A percentile compares a stretch with the other conserved stretches of the same genome.
Conservation (phyloP, 148 eudicot species). For the Nepenthes mirabilis region DNA sequence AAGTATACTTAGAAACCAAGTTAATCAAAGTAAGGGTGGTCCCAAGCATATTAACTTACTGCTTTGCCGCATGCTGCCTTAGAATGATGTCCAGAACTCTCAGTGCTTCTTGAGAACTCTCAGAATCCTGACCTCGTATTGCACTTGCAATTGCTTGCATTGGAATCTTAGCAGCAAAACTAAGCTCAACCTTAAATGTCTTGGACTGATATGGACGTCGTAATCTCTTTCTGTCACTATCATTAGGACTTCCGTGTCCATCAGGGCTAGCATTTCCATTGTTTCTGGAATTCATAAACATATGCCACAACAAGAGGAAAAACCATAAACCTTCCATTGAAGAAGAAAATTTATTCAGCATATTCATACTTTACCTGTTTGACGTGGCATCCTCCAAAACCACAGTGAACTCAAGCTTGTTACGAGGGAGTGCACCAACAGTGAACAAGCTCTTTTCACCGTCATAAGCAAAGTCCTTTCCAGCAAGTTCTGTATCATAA, state of each 20-base stretch:
- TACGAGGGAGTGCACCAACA: slow-evolving; percentile 70
- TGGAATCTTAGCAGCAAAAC: slow-evolving; percentile 89
- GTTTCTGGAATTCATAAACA: slow-evolving; percentile 24
- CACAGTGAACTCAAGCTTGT: slow-evolving; percentile 74
- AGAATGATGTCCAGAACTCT: slow-evolving; percentile 82
- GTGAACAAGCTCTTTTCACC: slow-evolving; percentile 95
- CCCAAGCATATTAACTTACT: slow-evolving; percentile 25
- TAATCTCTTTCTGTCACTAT: slow-evolving; percentile 46
- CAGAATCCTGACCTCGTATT: slow-evolving; percentile 76
- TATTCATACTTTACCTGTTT: slow-evolving; percentile 27
- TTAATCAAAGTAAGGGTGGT: too few species aligned
- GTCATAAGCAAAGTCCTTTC: slow-evolving; percentile 84
- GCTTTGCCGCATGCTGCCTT: slow-evolving; percentile 93
- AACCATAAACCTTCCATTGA: not conserved
- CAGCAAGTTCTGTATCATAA: slow-evolving; percentile 63
- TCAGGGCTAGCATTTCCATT: slow-evolving; percentile 25
- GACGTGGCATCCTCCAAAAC: slow-evolving; percentile 66
- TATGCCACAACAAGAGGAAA: not conserved
- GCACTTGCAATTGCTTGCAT: slow-evolving; percentile 93
- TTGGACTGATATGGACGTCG: slow-evolving; percentile 68
- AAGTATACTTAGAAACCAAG: not conserved
- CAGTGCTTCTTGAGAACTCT: slow-evolving; percentile 74
- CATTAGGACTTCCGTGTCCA: slow-evolving; percentile 32
- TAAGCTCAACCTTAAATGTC: slow-evolving; percentile 74
- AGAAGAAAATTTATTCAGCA: not conserved